Evolutionary conservation across 306 rosid genomes (phyloP), one percentile per base, ranked within the genome.

Genomic region (Trifolium pratense): DNA sequence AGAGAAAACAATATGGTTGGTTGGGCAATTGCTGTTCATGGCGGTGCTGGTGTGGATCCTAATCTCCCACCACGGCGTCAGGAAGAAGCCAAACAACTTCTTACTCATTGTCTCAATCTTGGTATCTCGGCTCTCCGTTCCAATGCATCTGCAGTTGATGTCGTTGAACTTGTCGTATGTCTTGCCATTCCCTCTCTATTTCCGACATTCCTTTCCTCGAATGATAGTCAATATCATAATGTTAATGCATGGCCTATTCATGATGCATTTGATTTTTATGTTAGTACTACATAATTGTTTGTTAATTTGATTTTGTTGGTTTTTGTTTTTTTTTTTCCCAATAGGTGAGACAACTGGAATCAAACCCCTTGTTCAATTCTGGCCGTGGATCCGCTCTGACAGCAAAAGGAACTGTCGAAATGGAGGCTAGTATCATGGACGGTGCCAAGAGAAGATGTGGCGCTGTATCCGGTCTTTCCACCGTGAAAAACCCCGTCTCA

Each of bases 371-470:
- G 58, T 95, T 91, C 77, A 95, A 95, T 55, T 95, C 99, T 0
- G 99, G 99, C 1, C 92, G 97, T 58, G 99, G 97, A 77, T 91
- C 99, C 1, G 96, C 96, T 4, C 70, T 95, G 18, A 90, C 96
- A 3, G 96, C 82, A 7, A 82, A 91, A 1, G 97, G 99, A 7
- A 95, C 86, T 20, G 99, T 86, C 14, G 99, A 95, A 59, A 91
- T 95, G 97, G 99, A 95, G 69, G 96, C 99, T 7, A 90, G 97
- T 71, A 95, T 95, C 45, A 95, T 95, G 99, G 99, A 95, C 4
- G 99, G 99, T 3, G 39, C 86, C 1, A 86, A 84, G 37, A 80
- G 99, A 70, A 68, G 99, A 80, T 94, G 97, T 78, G 97, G 99
- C 7, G 96, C 96, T 37, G 99, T 95, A 4, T 91, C 97, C 3